Evolutionary conservation across 805 yeast genomes (phyloP).

Genomic region (Monosporozyma solicola): DNA sequence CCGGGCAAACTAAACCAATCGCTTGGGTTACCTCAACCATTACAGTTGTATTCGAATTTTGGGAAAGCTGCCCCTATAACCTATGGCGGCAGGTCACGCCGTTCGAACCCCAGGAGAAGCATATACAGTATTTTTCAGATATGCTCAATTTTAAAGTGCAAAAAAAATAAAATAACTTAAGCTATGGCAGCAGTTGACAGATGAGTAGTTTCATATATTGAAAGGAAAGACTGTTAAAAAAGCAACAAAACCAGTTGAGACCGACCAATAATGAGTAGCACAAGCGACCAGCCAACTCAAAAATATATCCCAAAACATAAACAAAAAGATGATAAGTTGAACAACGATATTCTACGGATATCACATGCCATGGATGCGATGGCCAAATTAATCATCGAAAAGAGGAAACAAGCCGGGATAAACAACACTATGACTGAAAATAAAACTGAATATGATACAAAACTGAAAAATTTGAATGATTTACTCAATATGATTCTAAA

Average conservation of each 20-base stretch:
- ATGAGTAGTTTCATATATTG: neutral
- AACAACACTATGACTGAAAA: slow-evolving; percentile 4
- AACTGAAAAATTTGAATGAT: slow-evolving; percentile 17
- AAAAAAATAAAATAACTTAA: neutral
- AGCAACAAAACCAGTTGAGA: neutral
- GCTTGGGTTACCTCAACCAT: slow-evolving; percentile 30
- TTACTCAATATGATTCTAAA: slow-evolving; percentile 15
- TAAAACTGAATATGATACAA: slow-evolving; percentile 14
- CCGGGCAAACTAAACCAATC: slow-evolving; percentile 32
- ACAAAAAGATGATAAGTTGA: neutral
- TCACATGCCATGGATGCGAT: slow-evolving; percentile 27
- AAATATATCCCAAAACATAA: neutral
- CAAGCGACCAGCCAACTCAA: neutral
- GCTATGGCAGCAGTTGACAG: neutral
- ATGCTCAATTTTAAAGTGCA: neutral
- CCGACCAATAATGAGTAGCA: neutral
- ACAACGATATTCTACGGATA: slow-evolving; percentile 14
- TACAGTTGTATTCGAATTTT: slow-evolving; percentile 35
- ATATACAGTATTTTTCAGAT: neutral
- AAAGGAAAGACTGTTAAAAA: neutral
- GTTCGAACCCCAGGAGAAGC: neutral
- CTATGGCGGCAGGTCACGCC: neutral
- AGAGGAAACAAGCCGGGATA: slow-evolving; percentile 8
- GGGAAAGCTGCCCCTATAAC: neutral
- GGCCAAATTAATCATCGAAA: slow-evolving; percentile 32